phyloP scores from a whole-genome alignment of 495 filamentous ascomycete genomes.

The Podospora australis region DNA sequence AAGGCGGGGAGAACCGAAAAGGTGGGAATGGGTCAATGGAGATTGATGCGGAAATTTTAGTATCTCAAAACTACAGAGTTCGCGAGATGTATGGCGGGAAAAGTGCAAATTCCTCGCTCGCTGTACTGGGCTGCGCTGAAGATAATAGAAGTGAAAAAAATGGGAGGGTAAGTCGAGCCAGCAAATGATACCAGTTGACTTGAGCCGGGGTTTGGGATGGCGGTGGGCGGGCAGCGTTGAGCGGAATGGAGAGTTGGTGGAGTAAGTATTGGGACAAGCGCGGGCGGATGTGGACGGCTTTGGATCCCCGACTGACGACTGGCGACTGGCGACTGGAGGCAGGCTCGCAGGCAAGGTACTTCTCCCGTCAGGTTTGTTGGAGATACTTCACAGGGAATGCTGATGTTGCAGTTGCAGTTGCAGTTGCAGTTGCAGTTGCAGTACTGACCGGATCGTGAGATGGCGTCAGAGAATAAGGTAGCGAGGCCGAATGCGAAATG shows the following conservation, averaged over 20 bases:
- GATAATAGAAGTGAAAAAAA: constrained; percentile 4
- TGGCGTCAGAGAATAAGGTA: too few relatives aligned
- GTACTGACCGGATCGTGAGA: too few relatives aligned
- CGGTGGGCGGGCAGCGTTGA: constrained; percentile 11
- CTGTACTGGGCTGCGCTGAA: background rate
- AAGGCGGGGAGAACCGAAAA: background rate
- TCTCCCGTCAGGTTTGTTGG: too few relatives aligned
- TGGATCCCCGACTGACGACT: too few relatives aligned
- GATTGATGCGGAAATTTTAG: background rate
- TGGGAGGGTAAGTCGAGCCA: background rate
- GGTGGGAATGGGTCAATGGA: background rate
- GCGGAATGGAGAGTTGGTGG: constrained; percentile 13
- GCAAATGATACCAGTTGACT: background rate
- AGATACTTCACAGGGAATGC: too few relatives aligned
- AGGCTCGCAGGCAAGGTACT: too few relatives aligned
- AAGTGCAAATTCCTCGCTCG: constrained; percentile 8
- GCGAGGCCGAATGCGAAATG: too few relatives aligned
- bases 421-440: too few relatives aligned
- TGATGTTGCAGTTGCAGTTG: too few relatives aligned
- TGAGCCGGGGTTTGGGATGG: background rate
- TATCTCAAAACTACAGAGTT: constrained; percentile 2
- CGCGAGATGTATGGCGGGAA: constrained; percentile 12
- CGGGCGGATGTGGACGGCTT: constrained; percentile 9
- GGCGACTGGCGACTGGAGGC: too few relatives aligned
- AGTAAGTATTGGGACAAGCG: constrained; percentile 9